Evolutionary conservation across 176 grass and related monocot species (phyloP), one percentile per base, ranked within the genome.

Genomic region (Calamus simplicifolius): DNA sequence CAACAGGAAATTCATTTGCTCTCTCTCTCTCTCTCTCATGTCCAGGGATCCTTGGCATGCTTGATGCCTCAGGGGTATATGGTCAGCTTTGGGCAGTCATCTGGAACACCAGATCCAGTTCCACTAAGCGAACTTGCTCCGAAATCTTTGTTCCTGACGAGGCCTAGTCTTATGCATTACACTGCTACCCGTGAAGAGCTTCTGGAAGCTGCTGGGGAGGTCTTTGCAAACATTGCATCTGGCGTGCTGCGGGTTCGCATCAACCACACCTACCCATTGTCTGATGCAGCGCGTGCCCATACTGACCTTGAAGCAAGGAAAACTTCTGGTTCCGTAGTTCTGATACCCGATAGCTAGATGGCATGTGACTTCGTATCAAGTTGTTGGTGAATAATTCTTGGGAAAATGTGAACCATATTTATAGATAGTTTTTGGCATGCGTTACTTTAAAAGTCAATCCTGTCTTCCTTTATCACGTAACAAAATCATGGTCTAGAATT

Each of bases 41-140:
- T 75, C 64, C 52, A 85, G 78, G 78, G 78, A 26, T 85, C 81
- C 0, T 62, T 90, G 52, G 64, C 74, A 17, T 75, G 77, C 62
- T 63, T 89, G 57, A 73, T 50, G 66, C 18, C 27, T 0, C 63
- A 67, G 18, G 86, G 86, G 19, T 85, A 70, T 56, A 72, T 85
- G 81, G 64, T 89, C 66, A 81, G 61, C 38, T 85, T 81, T 48
- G 81, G 86, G 38, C 86, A 85, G 49, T 75, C 74, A 58, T 89
- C 81, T 57, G 81, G 81, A 10, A 62, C n/a, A 25, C 71, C 67
- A 6, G 78, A 85, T n/a, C 86, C 78, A 5, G 29, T 85, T 52
- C 57, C 35, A 21, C 0, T 79, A 27, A 66, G 74, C 26, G 77
- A 85, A n/a, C 78, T 89, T 8, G 66, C 67, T 19, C 7, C 78